Base-by-base conservation (phyloP, 176 grass and related monocot species). In the Hordeum marinum region DNA sequence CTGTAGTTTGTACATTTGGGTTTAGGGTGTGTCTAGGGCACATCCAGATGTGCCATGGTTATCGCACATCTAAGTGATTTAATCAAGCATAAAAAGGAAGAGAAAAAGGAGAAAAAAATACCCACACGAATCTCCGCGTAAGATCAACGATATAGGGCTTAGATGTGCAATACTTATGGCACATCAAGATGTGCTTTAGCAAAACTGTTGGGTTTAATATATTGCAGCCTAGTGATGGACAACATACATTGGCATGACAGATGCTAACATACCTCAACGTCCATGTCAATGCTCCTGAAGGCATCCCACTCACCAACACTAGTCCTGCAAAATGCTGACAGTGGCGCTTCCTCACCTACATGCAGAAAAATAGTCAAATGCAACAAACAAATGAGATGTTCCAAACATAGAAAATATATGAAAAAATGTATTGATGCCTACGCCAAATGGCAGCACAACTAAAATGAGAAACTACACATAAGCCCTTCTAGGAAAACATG, bases 211-310 rank as follows among this genome's bases (percentile, higher is more conserved):
- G 55, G 18, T 87, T 42, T 35, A 45, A 43, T 78, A 65, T 34
- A 68, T 46, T 54, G 11, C 63, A 4, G 62, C 29, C 2, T 27
- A 36, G 67, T 25, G 9, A 60, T 62, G 52, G 57, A 61, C 57
- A 90, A 18, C 24, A 85, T 11, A 31, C 21, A 10, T 32, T 11
- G 18, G 23, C 36, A 48, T 72, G 11, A 69, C 13, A 41, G 64
- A 68, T 31, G 63, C 52, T 67, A 63, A 52, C 63, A 62, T 75
- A 95, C 93, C 86, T 98, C 93, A 63, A 87, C 81, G 76, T 95
- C 93, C 96, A 95, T 95, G 81, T 98, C 96, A 80, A 94, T 92
- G 76, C 58, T 95, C 80, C 96, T 90, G 82, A 98, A 95, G 43
- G 63, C 78, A 80, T 95, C 96, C 91, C 96, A 98, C 32, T 94